phyloP scores from a whole-genome alignment of 164 flowering plant genomes.

The Vitis rotundifolia region DNA sequence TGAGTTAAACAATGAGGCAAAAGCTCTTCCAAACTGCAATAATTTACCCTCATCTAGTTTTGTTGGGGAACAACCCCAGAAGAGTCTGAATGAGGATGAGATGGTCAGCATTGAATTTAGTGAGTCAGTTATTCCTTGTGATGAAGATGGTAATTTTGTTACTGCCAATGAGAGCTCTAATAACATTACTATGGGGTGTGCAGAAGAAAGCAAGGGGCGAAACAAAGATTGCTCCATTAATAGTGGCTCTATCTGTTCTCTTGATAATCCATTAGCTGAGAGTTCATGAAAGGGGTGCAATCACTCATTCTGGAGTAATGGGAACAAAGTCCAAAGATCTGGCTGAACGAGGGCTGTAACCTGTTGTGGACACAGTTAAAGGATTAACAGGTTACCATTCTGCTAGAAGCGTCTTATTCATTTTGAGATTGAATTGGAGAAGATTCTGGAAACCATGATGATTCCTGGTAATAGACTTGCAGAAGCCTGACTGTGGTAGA shows the following conservation, averaged over 20 bases:
- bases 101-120: not conserved
- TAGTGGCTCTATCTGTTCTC: not conserved
- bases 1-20: constrained; percentile 1
- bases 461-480: not conserved
- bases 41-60: not conserved
- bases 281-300: not conserved
- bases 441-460: not conserved
- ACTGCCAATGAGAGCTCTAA: not conserved
- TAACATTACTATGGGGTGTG: not conserved
- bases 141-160: constrained; percentile 5
- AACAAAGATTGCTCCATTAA: not conserved
- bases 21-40: too few relatives aligned
- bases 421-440: not conserved
- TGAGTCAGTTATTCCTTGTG: constrained; percentile 1
- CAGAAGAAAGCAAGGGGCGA: not conserved
- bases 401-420: not conserved
- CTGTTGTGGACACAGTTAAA: not conserved
- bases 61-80: constrained; percentile 2
- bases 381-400: constrained; percentile 1
- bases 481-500: not conserved
- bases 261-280: not conserved
- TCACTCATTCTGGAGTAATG: not conserved
- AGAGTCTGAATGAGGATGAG: not conserved
- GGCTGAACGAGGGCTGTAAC: not conserved
- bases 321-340: not conserved